A percentile compares a stretch with the other conserved stretches of the same genome.
Evolutionary conservation across 2,329 filamentous ascomycete genomes (phyloP).

Genomic region (Capronia epimyces): DNA sequence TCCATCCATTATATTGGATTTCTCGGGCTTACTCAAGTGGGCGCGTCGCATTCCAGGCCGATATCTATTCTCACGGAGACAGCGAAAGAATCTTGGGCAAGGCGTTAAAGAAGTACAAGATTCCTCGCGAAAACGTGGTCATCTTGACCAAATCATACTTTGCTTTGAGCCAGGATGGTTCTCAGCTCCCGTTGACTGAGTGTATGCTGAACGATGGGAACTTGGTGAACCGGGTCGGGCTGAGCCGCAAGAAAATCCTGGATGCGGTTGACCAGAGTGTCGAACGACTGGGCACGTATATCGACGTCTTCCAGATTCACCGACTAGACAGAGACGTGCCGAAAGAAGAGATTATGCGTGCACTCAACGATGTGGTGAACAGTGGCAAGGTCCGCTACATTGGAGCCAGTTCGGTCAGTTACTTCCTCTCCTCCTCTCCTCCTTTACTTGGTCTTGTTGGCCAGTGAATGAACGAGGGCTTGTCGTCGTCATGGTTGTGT

Average conservation of each 20-base stretch:
- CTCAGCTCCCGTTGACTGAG: no score
- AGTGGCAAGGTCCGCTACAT: conserved; percentile 40
- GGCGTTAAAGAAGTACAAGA: conserved; percentile 55
- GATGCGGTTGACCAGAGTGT: conserved; percentile 52
- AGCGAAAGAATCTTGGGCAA: conserved; percentile 62
- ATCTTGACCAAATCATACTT: conserved; percentile 54
- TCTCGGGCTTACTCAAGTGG: no score
- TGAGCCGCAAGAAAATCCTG: conserved; percentile 52
- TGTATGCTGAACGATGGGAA: no score
- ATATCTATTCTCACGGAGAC: conserved; percentile 53
- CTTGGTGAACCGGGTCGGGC: conserved; percentile 41
- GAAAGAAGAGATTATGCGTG: conserved; percentile 43
- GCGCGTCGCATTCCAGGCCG: conserved; percentile 21
- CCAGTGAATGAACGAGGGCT: no score
- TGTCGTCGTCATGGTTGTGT: no score
- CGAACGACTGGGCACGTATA: conserved; percentile 41
- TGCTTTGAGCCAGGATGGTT: no score
- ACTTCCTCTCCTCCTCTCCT: no score
- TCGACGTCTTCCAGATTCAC: conserved; percentile 45
- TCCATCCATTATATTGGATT: no score
- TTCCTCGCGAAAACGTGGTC: conserved; percentile 52
- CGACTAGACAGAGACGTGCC: conserved; percentile 51
- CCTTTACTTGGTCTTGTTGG: no score
- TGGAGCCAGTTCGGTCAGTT: no score
- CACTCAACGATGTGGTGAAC: conserved; percentile 36